Base-by-base conservation (phyloP, 495 filamentous ascomycete species). In the Trichoderma reesei region DNA sequence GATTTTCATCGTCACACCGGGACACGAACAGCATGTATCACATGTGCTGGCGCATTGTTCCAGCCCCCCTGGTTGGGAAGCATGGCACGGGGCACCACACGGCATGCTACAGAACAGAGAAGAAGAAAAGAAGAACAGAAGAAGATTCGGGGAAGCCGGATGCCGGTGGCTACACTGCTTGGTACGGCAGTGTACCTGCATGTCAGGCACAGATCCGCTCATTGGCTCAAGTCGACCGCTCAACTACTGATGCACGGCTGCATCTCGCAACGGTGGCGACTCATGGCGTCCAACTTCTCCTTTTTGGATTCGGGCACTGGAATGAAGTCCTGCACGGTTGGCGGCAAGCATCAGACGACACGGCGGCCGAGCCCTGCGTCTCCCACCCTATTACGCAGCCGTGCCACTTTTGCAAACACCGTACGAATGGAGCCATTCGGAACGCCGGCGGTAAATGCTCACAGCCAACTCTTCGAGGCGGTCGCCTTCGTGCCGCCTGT, bases 241-340 rank as follows among this genome's bases (percentile, higher is more conserved):
- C 18, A 10, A 31, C 51, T 56, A 56, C n/a, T n/a, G n/a, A 56
- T 56, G 51, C 51, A 56, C n/a, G 51, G 51, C 51, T 13, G 51
- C 51, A 56, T 56, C 31, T 56, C 51, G 18, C 51, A 26, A 56
- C 51, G 20, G 51, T 56, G 51, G 51, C 51, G 51, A 56, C 51
- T 56, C 4, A 56, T 56, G 3, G 20, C 46, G 11, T 51, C 20
- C n/a, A 26, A 13, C 16, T 46, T 46, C 42, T 46, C 42, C 42
- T 46, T 46, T 46, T n/a, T 51, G n/a, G n/a, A 14, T 48, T 14
- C 44, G n/a, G 44, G 16, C 20, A n/a, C 44, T 16, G 3, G n/a
- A n/a, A 18, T n/a, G n/a, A n/a, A 48, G 20, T 48, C n/a, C 44
- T 26, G 20, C 44, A n/a, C 16, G n/a, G 16, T 48, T 18, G 44